Percentiles rank a stretch among this genome's conserved stretches.
Conservation (phyloP, 345 rosid species). For the Brassica incana region DNA sequence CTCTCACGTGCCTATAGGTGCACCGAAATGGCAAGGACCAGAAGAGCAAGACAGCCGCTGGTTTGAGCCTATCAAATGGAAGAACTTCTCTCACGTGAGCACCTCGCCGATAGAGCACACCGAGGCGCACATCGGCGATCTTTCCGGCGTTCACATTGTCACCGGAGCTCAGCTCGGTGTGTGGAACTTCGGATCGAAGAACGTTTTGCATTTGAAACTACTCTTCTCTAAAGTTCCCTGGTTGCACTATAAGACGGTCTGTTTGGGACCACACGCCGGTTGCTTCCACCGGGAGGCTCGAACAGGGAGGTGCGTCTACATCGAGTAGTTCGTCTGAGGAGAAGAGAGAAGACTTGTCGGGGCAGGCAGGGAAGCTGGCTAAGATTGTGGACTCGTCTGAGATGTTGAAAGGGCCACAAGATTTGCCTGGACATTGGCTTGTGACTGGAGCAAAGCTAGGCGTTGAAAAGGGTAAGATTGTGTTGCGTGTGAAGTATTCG, state of each 20-base stretch:
- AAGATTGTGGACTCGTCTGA: constrained; percentile 82
- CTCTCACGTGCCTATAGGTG: constrained; percentile 88
- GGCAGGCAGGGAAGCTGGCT: constrained; percentile 58
- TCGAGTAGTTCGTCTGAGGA: constrained; percentile 49
- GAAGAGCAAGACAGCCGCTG: constrained; percentile 99
- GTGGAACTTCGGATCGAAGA: constrained; percentile 90
- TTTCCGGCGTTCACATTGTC: constrained; percentile 89
- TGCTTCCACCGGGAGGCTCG: constrained; percentile 40
- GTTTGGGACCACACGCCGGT: constrained; percentile 94
- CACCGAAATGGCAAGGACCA: constrained; percentile 98
- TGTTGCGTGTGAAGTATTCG: constrained; percentile 88
- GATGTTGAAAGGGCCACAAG: constrained; percentile 92
- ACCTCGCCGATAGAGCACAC: constrained; percentile 88
- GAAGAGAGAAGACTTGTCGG: constrained; percentile 65
- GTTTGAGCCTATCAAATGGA: constrained; percentile 98
- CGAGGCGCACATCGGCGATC: constrained; percentile 86
- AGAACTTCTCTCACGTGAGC: constrained; percentile 98
- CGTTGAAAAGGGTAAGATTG: constrained; percentile 88
- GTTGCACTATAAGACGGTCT: constrained; percentile 91
- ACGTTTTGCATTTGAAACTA: constrained; percentile 82
- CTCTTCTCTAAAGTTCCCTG: constrained; percentile 95
- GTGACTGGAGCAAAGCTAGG: constrained; percentile 99
- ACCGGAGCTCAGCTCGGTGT: constrained; percentile 98
- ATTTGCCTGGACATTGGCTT: constrained; percentile 96
- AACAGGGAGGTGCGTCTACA: constrained; percentile 58